These are phyloP conservation scores for Phytophthora uliginosa DNA, from an alignment of 352 stramenopile species.

Conservation along the genomic window DNA sequence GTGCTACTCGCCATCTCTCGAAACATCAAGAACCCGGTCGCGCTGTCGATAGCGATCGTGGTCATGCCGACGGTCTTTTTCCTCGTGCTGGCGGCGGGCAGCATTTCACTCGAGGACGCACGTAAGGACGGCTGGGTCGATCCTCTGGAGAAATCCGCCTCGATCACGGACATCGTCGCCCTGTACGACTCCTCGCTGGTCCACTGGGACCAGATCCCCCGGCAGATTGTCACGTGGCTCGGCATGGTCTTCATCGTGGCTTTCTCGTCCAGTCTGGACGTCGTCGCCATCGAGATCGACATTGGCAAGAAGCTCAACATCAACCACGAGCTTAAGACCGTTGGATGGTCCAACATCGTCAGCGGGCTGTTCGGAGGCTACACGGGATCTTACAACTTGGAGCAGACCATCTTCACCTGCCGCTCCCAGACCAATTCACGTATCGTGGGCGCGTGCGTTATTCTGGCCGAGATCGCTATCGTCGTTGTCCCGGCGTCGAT, in stretches of 20 bases:
- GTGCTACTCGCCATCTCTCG: slow-evolving; percentile 83
- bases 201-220: slow-evolving; percentile 89
- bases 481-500: slow-evolving; percentile 93
- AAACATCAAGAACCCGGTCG: slow-evolving; percentile 71
- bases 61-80: slow-evolving; percentile 94
- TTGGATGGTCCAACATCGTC: slow-evolving; percentile 97
- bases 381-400: slow-evolving; percentile 99
- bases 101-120: slow-evolving; percentile 88
- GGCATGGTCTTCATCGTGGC: slow-evolving; percentile 98
- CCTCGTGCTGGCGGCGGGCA: slow-evolving; percentile 71
- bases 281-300: slow-evolving; percentile 98
- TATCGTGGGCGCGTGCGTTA: slow-evolving; percentile 91
- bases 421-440: slow-evolving; percentile 90
- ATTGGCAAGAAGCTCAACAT: slow-evolving; percentile 94
- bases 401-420: slow-evolving; percentile 98
- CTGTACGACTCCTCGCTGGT: slow-evolving; percentile 93
- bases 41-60: slow-evolving; percentile 83
- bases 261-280: slow-evolving; percentile 97
- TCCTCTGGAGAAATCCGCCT: slow-evolving; percentile 55
- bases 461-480: slow-evolving; percentile 85
- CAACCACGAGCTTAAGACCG: slow-evolving; percentile 94
- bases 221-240: slow-evolving; percentile 92
- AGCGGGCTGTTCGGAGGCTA: slow-evolving; percentile 96
- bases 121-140: slow-evolving; percentile 92
- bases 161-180: slow-evolving; percentile 71